A percentile compares a stretch with the other conserved stretches of the same genome.
Conservation (phyloP, 495 filamentous ascomycete species). For the Xylaria castorea region DNA sequence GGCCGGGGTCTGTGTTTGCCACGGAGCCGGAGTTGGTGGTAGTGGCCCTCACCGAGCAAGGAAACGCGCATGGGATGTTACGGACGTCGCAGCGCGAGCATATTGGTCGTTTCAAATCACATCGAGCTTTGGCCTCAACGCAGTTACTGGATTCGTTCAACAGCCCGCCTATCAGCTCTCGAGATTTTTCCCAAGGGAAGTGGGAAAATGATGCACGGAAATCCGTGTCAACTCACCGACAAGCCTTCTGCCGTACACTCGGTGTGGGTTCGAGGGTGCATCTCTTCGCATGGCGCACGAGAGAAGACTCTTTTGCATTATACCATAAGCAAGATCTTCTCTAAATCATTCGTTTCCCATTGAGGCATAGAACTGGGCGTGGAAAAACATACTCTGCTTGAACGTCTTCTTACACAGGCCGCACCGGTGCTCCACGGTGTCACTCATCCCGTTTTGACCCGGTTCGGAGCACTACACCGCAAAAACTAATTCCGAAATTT, state of each 20-base stretch:
- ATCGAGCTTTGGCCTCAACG: conserved; percentile 47
- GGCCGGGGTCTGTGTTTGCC: background rate
- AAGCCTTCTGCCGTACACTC: conserved; percentile 44
- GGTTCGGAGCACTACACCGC: background rate
- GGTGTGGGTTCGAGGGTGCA: conserved; percentile 28
- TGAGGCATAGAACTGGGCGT: background rate
- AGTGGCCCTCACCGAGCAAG: background rate
- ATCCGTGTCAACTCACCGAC: conserved; percentile 30
- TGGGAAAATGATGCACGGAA: background rate
- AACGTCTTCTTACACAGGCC: conserved; percentile 24
- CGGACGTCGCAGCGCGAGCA: conserved; percentile 48
- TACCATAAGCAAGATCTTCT: background rate
- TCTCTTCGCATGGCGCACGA: conserved; percentile 42
- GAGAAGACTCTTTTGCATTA: conserved; percentile 37
- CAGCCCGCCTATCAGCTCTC: background rate
- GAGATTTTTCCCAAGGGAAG: background rate
- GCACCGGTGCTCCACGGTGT: conserved; percentile 18
- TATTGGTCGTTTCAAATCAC: conserved; percentile 44
- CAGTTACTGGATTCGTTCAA: conserved; percentile 34
- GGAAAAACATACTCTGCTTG: conserved; percentile 25
- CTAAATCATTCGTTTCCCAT: background rate
- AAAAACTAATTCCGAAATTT: background rate
- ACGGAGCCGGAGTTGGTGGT: background rate
- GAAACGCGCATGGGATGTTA: conserved; percentile 42
- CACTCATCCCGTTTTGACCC: conserved; percentile 14